Conservation (phyloP, 2,329 filamentous ascomycete genomes). For the Diaporthe sp. region DNA sequence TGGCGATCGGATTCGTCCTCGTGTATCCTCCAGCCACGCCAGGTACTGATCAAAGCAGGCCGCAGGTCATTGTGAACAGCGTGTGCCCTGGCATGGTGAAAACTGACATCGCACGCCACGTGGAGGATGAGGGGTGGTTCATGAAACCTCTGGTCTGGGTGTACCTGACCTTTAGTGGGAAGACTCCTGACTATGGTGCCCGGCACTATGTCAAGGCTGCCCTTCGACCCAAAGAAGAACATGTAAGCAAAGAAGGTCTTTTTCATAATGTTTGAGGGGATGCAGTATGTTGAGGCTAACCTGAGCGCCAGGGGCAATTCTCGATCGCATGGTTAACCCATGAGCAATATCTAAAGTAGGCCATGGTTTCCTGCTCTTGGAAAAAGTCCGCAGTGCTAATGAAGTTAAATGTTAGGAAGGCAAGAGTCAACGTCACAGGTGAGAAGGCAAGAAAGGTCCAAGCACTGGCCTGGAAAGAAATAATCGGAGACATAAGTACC, state of each 20-base stretch:
- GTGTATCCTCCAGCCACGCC: fast-evolving
- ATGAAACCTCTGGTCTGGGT: neutral
- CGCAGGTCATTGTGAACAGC: neutral
- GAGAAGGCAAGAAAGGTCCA: neutral
- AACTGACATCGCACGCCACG: neutral
- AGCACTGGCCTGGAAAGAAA: neutral
- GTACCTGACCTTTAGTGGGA: neutral
- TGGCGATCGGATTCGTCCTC: fast-evolving
- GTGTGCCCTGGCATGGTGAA: conserved; percentile 1
- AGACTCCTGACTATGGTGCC: neutral
- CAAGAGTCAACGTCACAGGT: neutral
- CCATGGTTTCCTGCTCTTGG: neutral
- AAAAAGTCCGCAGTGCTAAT: neutral
- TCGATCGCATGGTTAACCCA: neutral
- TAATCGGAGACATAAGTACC: neutral
- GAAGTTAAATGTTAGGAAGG: neutral
- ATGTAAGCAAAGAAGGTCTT: neutral
- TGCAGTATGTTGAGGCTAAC: neutral
- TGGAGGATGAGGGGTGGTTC: neutral
- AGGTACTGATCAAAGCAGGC: neutral
- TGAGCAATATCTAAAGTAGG: neutral
- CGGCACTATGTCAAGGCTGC: neutral
- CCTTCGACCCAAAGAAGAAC: neutral
- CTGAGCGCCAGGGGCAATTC: neutral
- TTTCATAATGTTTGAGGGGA: neutral